phyloP scores from a whole-genome alignment of 306 rosid species.

The Hippophae tibetana region DNA sequence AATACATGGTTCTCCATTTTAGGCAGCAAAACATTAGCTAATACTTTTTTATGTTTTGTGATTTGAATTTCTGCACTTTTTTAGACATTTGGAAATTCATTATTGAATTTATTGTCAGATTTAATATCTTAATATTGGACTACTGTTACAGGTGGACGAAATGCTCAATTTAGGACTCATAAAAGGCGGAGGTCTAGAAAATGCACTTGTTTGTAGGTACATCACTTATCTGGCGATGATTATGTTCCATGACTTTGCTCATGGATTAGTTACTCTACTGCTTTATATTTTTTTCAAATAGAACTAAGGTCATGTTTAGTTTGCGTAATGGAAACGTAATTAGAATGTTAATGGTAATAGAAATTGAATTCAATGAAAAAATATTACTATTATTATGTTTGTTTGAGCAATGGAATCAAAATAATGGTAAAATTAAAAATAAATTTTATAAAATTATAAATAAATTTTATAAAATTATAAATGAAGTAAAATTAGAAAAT shows the following conservation, averaged over 20 bases:
- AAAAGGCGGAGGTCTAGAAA: slow-evolving; percentile 71
- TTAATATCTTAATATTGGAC: slow-evolving; percentile 8
- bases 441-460: too few relatives aligned
- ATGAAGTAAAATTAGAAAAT: too few relatives aligned
- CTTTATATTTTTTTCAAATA: slow-evolving; percentile 7
- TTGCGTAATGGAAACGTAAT: too few relatives aligned
- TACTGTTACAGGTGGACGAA: slow-evolving; percentile 56
- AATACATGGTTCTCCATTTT: too few relatives aligned
- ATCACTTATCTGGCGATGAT: slow-evolving; percentile 6
- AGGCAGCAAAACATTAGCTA: too few relatives aligned
- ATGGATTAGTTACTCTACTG: not conserved
- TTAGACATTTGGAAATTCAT: not conserved
- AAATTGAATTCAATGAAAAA: too few relatives aligned
- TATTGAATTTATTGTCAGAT: slow-evolving; percentile 14
- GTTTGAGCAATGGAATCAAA: too few relatives aligned
- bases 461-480: too few relatives aligned
- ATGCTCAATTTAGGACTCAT: slow-evolving; percentile 72
- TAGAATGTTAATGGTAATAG: too few relatives aligned
- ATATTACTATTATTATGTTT: too few relatives aligned
- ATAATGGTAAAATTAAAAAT: too few relatives aligned
- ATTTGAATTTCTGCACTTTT: not conserved
- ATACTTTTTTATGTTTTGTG: not conserved
- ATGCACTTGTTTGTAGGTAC: slow-evolving; percentile 81
- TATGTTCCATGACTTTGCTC: not conserved
- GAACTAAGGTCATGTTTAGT: not conserved